Percentiles rank a stretch among this genome's conserved stretches.
phyloP scores from a whole-genome alignment of 1,284 basidiomycete genomes.

The Pterulicium gracile region DNA sequence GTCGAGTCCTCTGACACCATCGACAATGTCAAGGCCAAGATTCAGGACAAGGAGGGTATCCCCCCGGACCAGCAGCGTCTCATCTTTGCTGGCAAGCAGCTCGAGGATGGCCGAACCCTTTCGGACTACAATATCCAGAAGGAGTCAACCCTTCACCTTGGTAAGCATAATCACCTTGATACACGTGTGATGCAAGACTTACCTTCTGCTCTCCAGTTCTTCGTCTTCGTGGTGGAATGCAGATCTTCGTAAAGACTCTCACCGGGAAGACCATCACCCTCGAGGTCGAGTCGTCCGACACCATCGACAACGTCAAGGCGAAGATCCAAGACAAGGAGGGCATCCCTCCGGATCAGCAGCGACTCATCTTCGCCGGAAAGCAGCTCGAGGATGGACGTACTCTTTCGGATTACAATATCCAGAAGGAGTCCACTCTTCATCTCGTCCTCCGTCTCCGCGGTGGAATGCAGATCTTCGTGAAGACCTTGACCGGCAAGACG shows the following conservation, averaged over 20 bases:
- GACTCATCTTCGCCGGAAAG: conserved; percentile 3
- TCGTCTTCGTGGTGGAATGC: conserved; percentile 4
- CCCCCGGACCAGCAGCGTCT: conserved; percentile 4
- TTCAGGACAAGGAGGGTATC: conserved; percentile 4
- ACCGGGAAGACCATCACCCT: conserved; percentile 3
- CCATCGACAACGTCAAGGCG: conserved; percentile 4
- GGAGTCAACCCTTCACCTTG: conserved; percentile 2
- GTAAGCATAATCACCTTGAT: too few species aligned
- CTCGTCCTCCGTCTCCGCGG: conserved; percentile 67
- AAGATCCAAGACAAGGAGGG: conserved; percentile 5
- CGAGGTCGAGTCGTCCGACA: conserved; percentile 3
- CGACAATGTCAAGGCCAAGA: conserved; percentile 5
- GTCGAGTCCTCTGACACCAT: conserved; percentile 5
- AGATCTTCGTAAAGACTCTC: conserved; percentile 3
- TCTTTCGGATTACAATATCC: conserved; percentile 4
- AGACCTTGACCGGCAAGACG: conserved; percentile 31
- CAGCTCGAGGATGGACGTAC: conserved; percentile 4
- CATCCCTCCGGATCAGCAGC: conserved; percentile 3
- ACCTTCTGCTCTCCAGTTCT: background rate
- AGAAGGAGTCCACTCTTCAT: conserved; percentile 4
- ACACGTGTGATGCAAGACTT: too few species aligned
- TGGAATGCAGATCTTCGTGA: conserved; percentile 87
- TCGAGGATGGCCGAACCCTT: conserved; percentile 4
- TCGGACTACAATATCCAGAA: conserved; percentile 4
- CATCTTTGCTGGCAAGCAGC: conserved; percentile 4